Conservation (phyloP, 768 basidiomycete genomes). For the Floccularia luteovirens region DNA sequence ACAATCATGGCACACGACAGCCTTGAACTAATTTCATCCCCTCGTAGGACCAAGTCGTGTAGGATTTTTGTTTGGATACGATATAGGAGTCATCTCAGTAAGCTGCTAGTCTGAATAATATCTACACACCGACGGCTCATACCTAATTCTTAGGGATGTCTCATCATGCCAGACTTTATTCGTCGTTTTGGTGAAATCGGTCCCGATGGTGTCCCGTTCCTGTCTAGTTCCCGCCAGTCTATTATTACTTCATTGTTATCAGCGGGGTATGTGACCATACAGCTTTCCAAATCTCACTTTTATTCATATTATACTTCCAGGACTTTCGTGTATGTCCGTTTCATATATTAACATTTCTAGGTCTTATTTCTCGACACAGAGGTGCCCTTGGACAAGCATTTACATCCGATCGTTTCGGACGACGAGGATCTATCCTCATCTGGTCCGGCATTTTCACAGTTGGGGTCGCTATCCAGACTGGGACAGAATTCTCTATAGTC, state of each 20-base stretch:
- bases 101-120: constrained; percentile 8
- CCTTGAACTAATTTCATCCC: not conserved
- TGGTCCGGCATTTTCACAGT: constrained; percentile 71
- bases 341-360: constrained; percentile 4
- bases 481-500: constrained; percentile 45
- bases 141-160: constrained; percentile 45
- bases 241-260: constrained; percentile 76
- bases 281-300: not conserved
- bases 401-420: constrained; percentile 66
- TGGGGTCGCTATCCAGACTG: constrained; percentile 66
- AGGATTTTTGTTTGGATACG: constrained; percentile 70
- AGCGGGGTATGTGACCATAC: constrained; percentile 43
- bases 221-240: constrained; percentile 60
- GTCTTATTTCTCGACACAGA: constrained; percentile 16
- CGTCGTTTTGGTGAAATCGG: constrained; percentile 53
- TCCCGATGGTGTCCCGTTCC: constrained; percentile 34
- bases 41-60: not conserved
- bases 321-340: constrained; percentile 36
- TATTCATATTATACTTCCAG: constrained; percentile 14
- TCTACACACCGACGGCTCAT: not conserved
- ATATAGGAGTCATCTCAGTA: constrained; percentile 73
- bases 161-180: constrained; percentile 77
- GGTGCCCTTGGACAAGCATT: constrained; percentile 67
- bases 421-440: constrained; percentile 66
- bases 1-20: not conserved